Evolutionary conservation across 2,329 filamentous ascomycete species (phyloP).

Genomic region (Rasamsonia emersonii): DNA sequence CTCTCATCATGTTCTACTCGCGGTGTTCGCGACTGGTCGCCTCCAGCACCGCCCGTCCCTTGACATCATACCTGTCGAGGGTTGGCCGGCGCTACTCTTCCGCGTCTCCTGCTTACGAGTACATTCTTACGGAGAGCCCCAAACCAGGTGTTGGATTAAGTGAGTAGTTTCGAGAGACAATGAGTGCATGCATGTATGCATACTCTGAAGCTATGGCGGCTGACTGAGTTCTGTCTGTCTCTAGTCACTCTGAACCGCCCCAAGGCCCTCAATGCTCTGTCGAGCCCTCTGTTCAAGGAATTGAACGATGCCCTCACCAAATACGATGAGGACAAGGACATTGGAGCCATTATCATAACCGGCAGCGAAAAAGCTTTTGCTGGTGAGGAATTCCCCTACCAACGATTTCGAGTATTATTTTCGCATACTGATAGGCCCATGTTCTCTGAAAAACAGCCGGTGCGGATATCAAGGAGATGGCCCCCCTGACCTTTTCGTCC

Average conservation of each 20-base stretch:
- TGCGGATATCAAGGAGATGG: conserved; percentile 99
- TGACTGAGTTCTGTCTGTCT: conserved; percentile 4
- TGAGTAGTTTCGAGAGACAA: conserved; percentile 42
- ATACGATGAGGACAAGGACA: conserved; percentile 60
- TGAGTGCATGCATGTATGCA: background rate
- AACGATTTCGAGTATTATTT: background rate
- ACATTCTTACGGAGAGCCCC: conserved; percentile 72
- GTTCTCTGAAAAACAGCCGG: conserved; percentile 48
- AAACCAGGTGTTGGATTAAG: conserved; percentile 85
- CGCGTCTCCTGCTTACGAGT: conserved; percentile 56
- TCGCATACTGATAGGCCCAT: background rate
- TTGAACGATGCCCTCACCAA: conserved; percentile 68
- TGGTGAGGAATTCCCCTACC: conserved; percentile 22
- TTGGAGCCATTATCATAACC: conserved; percentile 74
- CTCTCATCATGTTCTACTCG: conserved; percentile 28
- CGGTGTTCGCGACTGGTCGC: conserved; percentile 54
- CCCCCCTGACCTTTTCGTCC: conserved; percentile 74
- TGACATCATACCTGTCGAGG: conserved; percentile 27
- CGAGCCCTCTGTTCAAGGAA: conserved; percentile 81
- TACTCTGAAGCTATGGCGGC: background rate
- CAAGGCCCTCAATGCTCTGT: conserved; percentile 90
- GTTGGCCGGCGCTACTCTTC: conserved; percentile 32
- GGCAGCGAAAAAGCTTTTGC: conserved; percentile 87
- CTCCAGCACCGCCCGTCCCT: conserved; percentile 39
- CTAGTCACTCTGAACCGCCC: conserved; percentile 87